Percentiles rank a stretch among this genome's conserved stretches.
phyloP scores from a whole-genome alignment of 169 alveolate genomes.

The Miamiensis avidus region DNA sequence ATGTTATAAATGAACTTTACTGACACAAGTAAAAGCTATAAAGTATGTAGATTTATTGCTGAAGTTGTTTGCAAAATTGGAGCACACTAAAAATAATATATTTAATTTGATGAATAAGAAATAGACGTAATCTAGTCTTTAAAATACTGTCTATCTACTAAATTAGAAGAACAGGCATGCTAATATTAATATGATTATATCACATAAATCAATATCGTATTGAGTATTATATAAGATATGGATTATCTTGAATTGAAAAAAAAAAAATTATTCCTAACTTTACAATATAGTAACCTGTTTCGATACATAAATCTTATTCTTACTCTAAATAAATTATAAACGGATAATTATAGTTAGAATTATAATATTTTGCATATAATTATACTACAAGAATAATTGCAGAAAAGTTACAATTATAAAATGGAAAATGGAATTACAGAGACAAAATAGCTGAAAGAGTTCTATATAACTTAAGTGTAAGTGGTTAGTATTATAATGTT shows the following conservation, averaged over 20 bases:
- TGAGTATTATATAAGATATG: too few relatives aligned
- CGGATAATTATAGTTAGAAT: background rate
- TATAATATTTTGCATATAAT: too few relatives aligned
- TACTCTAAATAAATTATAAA: background rate
- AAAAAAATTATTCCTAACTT: background rate
- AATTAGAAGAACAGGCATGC: background rate
- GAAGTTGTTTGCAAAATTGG: background rate
- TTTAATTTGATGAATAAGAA: background rate
- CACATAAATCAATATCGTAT: background rate
- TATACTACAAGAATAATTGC: background rate
- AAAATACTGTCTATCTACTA: background rate
- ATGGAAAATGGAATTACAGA: background rate
- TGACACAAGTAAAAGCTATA: background rate
- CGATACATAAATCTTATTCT: background rate
- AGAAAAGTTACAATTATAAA: background rate
- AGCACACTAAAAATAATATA: background rate
- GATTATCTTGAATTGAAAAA: background rate
- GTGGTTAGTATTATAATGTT: background rate
- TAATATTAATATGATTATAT: too few relatives aligned
- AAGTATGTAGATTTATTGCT: conserved; percentile 6
- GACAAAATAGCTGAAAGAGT: background rate
- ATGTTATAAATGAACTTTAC: conserved; percentile 6
- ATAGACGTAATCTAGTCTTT: background rate
- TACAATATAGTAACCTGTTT: background rate
- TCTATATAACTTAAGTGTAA: too few relatives aligned